Conservation (phyloP, 1,139 yeast species). For the Lipomyces yarrowii region DNA sequence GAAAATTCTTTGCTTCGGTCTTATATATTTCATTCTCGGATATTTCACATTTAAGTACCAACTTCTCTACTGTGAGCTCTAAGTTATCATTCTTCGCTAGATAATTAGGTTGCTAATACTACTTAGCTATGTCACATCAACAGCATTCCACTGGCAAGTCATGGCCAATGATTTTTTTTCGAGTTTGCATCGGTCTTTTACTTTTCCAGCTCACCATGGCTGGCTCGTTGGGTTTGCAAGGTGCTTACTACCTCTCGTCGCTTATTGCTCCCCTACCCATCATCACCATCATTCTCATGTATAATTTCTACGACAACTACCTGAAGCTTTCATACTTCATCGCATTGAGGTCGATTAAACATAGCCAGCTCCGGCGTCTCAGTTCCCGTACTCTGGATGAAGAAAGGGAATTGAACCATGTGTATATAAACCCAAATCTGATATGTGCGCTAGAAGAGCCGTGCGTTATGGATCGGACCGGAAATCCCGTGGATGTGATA, state of each 20-base stretch:
- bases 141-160: conserved; percentile 89
- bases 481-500: conserved; percentile 24
- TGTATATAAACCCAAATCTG: conserved; percentile 80
- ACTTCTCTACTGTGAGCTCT: conserved; percentile 52
- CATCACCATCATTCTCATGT: conserved; percentile 64
- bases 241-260: conserved; percentile 74
- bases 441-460: conserved; percentile 54
- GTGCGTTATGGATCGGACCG: conserved; percentile 55
- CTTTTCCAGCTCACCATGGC: conserved; percentile 91
- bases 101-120: neutral
- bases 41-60: conserved; percentile 81
- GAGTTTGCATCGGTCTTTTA: conserved; percentile 69
- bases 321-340: conserved; percentile 81
- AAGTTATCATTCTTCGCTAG: neutral
- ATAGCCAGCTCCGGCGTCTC: conserved; percentile 19
- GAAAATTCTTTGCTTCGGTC: conserved; percentile 71
- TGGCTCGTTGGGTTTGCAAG: conserved; percentile 78
- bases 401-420: conserved; percentile 63
- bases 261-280: conserved; percentile 75
- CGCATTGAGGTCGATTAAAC: conserved; percentile 68
- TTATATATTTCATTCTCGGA: conserved; percentile 72
- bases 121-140: conserved; percentile 69
- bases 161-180: conserved; percentile 78
- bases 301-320: conserved; percentile 80
- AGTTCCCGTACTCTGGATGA: conserved; percentile 60